Base-by-base conservation (phyloP, 768 basidiomycete species). In the Clavulina sp. region DNA sequence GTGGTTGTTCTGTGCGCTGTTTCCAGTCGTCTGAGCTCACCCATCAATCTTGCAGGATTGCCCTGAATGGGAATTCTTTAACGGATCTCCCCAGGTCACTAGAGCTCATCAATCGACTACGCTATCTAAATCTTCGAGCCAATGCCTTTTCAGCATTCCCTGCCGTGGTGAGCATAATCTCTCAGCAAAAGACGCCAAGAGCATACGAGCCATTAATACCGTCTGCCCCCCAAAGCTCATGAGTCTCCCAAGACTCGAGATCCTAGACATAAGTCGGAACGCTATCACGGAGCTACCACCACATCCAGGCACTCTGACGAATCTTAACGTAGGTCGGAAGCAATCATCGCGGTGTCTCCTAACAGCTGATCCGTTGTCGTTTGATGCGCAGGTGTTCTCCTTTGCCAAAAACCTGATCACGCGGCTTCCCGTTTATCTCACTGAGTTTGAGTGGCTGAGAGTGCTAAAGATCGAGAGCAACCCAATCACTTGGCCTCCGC, bases 201-300 rank as follows among this genome's bases (percentile, higher is more conserved):
- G 31, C 31, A 9, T 33, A 36, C 23, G 16, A 31, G 29, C 40
- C n/a, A n/a, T n/a, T n/a, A n/a, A n/a, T n/a, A n/a, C n/a, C n/a
- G n/a, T n/a, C n/a, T n/a, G n/a, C n/a, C n/a, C n/a, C n/a, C 21
- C 41, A 9, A 58, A 93, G 91, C 71, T 95, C 41, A 87, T 84
- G 41, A 68, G 77, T 18, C 78, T 97, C 69, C 77, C 81, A 2
- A 81, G 81, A 4, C 72, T 99, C 51, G 93, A 99, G 66, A 93
- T 91, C 53, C 69, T 99, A 56, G 95, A 99, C 64, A 74, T 99
- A 40, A 91, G 87, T 57, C 79, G 85, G 57, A 99, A 99, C 68
- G 86, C 81, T 66, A 76, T 99, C 58, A 80, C 75, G 62, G 68
- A 71, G 47, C 68, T 97, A 21, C 95, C 95, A 7, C 66, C 74